These are phyloP conservation scores for Tulasnella sp. DNA, from an alignment of 768 basidiomycete genomes.

Conservation along the genomic window DNA sequence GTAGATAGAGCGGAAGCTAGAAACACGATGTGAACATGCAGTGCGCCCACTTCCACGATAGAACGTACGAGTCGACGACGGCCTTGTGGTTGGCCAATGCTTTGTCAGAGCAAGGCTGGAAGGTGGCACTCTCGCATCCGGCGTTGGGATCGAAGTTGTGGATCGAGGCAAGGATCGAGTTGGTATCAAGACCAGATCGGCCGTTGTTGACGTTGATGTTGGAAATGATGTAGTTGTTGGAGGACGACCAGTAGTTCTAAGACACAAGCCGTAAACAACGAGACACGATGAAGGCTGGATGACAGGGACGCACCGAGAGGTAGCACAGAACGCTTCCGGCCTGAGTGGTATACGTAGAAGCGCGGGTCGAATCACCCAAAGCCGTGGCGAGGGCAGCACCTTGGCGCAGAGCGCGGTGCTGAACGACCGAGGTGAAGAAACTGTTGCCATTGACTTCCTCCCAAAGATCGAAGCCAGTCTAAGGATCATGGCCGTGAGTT, in stretches of 20 bases:
- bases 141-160: conserved; percentile 42
- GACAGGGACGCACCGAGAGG: conserved; percentile 40
- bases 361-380: conserved; percentile 38
- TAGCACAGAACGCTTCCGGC: conserved; percentile 60
- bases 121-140: conserved; percentile 61
- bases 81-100: conserved; percentile 45
- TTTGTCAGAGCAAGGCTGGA: conserved; percentile 76
- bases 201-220: conserved; percentile 52
- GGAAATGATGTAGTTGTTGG: conserved; percentile 50
- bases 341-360: conserved; percentile 39
- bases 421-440: conserved; percentile 72
- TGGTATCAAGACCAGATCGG: conserved; percentile 65
- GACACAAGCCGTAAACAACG: background rate
- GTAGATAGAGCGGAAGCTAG: conserved; percentile 50
- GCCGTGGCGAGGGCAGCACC: conserved; percentile 49
- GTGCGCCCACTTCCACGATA: background rate
- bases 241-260: conserved; percentile 66
- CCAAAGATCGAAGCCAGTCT: conserved; percentile 13
- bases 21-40: background rate
- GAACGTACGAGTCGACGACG: conserved; percentile 13
- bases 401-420: conserved; percentile 61
- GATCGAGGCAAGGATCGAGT: conserved; percentile 61
- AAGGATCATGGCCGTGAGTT: no score
- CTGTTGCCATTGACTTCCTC: conserved; percentile 43
- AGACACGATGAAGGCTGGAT: background rate